Evolutionary conservation across 2,329 filamentous ascomycete genomes (phyloP).

Genomic region (Fusarium heterosporum): DNA sequence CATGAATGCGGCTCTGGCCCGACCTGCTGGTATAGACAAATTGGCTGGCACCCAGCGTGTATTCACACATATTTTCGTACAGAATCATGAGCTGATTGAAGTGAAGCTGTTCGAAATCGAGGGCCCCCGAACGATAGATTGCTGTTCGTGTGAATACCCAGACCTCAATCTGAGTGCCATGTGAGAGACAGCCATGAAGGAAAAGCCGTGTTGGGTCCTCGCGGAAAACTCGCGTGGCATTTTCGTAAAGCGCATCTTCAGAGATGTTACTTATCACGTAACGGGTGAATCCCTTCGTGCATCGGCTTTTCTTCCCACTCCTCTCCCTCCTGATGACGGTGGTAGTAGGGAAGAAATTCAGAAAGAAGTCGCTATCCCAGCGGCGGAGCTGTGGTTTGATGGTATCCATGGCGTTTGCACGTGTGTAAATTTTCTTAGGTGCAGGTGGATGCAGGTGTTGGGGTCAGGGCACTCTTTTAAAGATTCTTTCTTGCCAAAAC

Average conservation of each 20-base stretch:
- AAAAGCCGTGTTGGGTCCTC: conserved; percentile 40
- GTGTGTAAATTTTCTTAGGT: too few species aligned
- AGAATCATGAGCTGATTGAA: conserved; percentile 5
- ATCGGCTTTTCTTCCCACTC: too few species aligned
- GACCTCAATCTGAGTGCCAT: conserved; percentile 34
- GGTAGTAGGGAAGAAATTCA: too few species aligned
- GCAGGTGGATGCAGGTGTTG: too few species aligned
- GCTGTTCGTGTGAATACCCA: conserved; percentile 44
- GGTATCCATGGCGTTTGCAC: too few species aligned
- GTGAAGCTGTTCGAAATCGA: background rate
- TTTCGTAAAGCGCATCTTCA: background rate
- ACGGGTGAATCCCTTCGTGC: too few species aligned
- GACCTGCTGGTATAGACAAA: background rate
- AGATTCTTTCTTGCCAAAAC: too few species aligned
- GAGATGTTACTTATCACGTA: too few species aligned
- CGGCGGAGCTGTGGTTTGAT: too few species aligned
- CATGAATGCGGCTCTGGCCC: background rate
- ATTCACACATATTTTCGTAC: conserved; percentile 24
- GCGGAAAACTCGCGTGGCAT: background rate
- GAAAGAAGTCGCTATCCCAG: too few species aligned
- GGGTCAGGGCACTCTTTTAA: too few species aligned
- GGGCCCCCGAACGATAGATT: conserved; percentile 23
- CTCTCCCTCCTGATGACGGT: too few species aligned
- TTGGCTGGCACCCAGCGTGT: conserved; percentile 18
- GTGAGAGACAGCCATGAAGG: conserved; percentile 29